Evolutionary conservation across 2,329 filamentous ascomycete species (phyloP).

Genomic region (Corniculantispora saksenae): DNA sequence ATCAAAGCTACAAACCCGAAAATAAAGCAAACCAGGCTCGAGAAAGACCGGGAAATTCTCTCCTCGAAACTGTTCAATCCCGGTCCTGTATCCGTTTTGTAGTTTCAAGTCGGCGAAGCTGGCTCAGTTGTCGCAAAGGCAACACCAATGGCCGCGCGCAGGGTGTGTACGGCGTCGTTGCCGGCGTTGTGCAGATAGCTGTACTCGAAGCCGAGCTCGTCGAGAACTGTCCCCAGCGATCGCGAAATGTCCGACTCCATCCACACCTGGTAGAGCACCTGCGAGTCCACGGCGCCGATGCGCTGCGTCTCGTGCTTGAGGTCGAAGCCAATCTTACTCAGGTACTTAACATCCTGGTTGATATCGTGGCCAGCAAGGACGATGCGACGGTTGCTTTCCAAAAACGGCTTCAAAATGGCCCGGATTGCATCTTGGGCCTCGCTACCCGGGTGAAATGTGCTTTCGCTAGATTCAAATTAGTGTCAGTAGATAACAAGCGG

Average conservation of each 20-base stretch:
- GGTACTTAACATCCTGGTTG: conserved; percentile 65
- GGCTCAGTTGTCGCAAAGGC: conserved; percentile 29
- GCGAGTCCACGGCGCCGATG: conserved; percentile 71
- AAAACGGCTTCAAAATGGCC: conserved; percentile 36
- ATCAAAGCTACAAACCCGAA: conserved; percentile 7
- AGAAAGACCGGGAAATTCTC: conserved; percentile 3
- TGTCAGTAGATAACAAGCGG: conserved; percentile 1
- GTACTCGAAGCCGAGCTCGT: conserved; percentile 61
- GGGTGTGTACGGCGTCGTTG: conserved; percentile 80
- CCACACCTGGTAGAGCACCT: conserved; percentile 66
- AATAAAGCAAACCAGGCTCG: conserved; percentile 1
- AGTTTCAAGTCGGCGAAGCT: conserved; percentile 16
- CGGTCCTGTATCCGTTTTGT: neutral
- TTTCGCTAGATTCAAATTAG: conserved; percentile 34
- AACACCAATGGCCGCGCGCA: conserved; percentile 67
- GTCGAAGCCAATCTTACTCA: conserved; percentile 66
- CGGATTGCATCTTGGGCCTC: conserved; percentile 39
- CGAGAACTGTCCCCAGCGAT: conserved; percentile 62
- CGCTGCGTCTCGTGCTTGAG: conserved; percentile 52
- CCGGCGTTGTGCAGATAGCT: conserved; percentile 81
- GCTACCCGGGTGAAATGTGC: conserved; percentile 40
- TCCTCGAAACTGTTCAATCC: neutral
- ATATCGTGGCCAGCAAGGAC: conserved; percentile 80
- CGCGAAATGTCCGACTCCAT: conserved; percentile 53
- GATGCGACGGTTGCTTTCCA: conserved; percentile 49